Percentiles rank a stretch among this genome's conserved stretches.
Conservation (phyloP, 495 filamentous ascomycete genomes). For the Aeminium ludgeri region DNA sequence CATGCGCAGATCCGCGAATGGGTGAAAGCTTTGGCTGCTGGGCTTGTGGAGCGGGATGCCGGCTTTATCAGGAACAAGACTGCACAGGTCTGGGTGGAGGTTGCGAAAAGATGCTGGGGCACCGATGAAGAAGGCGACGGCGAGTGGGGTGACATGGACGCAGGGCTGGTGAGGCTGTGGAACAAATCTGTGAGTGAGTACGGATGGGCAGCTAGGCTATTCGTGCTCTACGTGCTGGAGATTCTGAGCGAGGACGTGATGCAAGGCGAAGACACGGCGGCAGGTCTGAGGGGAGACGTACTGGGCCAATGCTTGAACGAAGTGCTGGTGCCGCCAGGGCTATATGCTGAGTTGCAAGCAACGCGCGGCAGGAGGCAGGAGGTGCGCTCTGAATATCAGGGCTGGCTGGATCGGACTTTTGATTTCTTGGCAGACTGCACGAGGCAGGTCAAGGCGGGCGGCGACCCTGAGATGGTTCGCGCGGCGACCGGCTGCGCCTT, state of each 20-base stretch:
- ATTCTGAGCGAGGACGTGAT: slow-evolving; percentile 92
- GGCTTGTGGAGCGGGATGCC: slow-evolving; percentile 55
- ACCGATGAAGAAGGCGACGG: slow-evolving; percentile 13
- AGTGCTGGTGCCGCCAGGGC: slow-evolving; percentile 64
- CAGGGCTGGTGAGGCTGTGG: slow-evolving; percentile 67
- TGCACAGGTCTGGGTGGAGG: slow-evolving; percentile 85
- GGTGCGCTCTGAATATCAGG: slow-evolving; percentile 59
- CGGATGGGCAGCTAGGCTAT: slow-evolving; percentile 49
- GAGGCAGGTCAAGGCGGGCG: slow-evolving; percentile 21
- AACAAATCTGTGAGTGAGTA: slow-evolving; percentile 29
- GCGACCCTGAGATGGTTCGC: not conserved
- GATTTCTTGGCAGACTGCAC: slow-evolving; percentile 59
- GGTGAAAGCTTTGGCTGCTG: slow-evolving; percentile 62
- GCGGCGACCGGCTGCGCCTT: slow-evolving; percentile 23
- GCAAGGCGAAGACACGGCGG: slow-evolving; percentile 70
- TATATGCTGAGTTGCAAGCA: slow-evolving; percentile 59
- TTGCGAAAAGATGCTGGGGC: slow-evolving; percentile 85
- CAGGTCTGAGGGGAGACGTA: slow-evolving; percentile 61
- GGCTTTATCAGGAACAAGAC: slow-evolving; percentile 81
- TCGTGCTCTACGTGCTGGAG: slow-evolving; percentile 73
- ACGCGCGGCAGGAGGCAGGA: slow-evolving; percentile 43
- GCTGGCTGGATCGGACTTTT: slow-evolving; percentile 69
- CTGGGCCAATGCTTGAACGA: slow-evolving; percentile 81
- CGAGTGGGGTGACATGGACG: slow-evolving; percentile 92
- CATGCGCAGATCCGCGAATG: slow-evolving; percentile 47